These are phyloP conservation scores for Ceratocystis alfenasii DNA, from an alignment of 2,329 filamentous ascomycete species.

Conservation along the genomic window DNA sequence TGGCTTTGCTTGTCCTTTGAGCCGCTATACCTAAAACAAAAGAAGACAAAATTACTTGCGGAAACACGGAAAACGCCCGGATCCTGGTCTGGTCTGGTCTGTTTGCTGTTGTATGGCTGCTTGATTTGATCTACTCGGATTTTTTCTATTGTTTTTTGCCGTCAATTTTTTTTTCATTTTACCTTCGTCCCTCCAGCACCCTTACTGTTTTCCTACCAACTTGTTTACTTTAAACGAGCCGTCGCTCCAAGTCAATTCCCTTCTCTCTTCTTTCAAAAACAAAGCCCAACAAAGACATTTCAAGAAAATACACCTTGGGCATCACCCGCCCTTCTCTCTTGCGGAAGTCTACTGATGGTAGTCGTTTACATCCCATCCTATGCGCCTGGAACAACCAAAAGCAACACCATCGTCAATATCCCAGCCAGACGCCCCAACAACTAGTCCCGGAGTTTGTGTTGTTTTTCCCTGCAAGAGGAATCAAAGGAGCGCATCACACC, in stretches of 20 bases:
- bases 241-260: background rate
- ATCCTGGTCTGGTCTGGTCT: background rate
- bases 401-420: background rate
- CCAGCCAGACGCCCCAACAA: background rate
- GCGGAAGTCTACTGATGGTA: background rate
- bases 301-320: background rate
- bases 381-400: background rate
- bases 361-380: too few relatives aligned
- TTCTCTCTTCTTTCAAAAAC: background rate
- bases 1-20: background rate
- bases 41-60: background rate
- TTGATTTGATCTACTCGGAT: slow-evolving; percentile 1
- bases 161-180: background rate
- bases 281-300: background rate
- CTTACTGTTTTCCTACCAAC: background rate
- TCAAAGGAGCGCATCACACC: slow-evolving; percentile 10
- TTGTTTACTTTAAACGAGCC: background rate
- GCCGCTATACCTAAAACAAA: slow-evolving; percentile 10
- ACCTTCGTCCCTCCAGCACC: background rate
- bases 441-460: background rate
- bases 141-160: background rate
- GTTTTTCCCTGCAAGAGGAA: slow-evolving; percentile 1
- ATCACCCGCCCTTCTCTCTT: background rate
- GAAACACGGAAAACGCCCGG: slow-evolving; percentile 8
- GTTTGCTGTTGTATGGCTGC: background rate